These are phyloP conservation scores for Aspergillus novofumigatus DNA, from an alignment of 2,329 filamentous ascomycete species.

Conservation along the genomic window DNA sequence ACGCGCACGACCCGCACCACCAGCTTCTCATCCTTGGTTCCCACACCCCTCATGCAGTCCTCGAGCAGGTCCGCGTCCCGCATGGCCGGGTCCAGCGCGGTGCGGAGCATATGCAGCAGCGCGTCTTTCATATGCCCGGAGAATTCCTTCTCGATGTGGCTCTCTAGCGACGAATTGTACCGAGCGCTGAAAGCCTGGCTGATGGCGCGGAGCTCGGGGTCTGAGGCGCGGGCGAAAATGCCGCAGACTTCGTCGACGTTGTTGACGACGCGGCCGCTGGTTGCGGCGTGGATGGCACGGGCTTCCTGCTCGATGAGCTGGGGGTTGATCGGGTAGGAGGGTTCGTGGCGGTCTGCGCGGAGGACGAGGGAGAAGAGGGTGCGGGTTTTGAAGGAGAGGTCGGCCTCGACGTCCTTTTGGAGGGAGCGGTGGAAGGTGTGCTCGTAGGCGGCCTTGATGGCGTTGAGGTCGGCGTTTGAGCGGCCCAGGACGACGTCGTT, in stretches of 20 bases:
- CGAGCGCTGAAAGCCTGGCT: constrained; percentile 67
- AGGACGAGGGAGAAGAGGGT: constrained; percentile 80
- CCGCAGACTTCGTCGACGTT: constrained; percentile 58
- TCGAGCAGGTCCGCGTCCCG: constrained; percentile 81
- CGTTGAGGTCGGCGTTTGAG: constrained; percentile 80
- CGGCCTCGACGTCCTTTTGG: constrained; percentile 67
- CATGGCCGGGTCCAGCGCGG: constrained; percentile 75
- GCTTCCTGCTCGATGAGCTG: constrained; percentile 73
- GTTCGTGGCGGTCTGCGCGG: constrained; percentile 69
- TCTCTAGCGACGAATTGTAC: constrained; percentile 66
- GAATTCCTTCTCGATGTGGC: constrained; percentile 76
- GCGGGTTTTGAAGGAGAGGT: constrained; percentile 82
- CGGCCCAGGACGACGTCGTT: constrained; percentile 82
- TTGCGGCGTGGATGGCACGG: constrained; percentile 70
- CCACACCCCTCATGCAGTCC: constrained; percentile 77
- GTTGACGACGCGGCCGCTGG: constrained; percentile 60
- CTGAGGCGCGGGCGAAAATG: constrained; percentile 70
- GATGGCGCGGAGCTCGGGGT: constrained; percentile 81
- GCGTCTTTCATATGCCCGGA: constrained; percentile 89
- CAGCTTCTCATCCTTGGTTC: constrained; percentile 80
- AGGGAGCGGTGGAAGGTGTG: constrained; percentile 63
- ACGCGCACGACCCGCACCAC: constrained; percentile 71
- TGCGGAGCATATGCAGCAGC: constrained; percentile 71
- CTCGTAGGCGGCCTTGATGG: constrained; percentile 78
- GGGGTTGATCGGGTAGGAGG: constrained; percentile 68